These are phyloP conservation scores for Leccinum truebloodii DNA, from an alignment of 768 basidiomycete species.

Conservation along the genomic window DNA sequence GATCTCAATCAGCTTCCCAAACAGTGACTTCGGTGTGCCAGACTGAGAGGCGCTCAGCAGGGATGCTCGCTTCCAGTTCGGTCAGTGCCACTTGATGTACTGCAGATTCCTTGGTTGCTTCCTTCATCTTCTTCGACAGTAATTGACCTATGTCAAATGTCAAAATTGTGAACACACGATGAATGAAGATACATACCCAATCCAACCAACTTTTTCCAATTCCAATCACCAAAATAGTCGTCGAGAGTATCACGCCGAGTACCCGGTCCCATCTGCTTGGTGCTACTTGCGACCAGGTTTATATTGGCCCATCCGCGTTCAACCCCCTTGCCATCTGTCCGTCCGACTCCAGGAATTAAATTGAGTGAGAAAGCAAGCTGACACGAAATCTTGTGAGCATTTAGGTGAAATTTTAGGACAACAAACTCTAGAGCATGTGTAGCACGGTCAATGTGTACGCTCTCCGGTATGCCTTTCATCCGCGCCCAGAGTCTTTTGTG, in stretches of 20 bases:
- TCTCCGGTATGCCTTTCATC: background rate
- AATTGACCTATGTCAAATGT: background rate
- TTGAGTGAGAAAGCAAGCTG: conserved; percentile 34
- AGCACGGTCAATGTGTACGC: background rate
- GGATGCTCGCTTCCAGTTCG: background rate
- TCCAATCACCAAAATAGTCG: conserved; percentile 33
- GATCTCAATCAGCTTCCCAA: background rate
- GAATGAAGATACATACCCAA: background rate
- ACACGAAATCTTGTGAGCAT: conserved; percentile 33
- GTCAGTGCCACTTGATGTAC: background rate
- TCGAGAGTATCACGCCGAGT: conserved; percentile 37
- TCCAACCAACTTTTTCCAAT: background rate
- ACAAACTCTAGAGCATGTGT: background rate
- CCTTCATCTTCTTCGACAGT: background rate
- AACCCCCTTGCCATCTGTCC: conserved; percentile 32
- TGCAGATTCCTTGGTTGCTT: background rate
- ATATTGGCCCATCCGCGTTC: conserved; percentile 38
- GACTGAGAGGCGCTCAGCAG: background rate
- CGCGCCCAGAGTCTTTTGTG: background rate
- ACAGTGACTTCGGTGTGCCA: background rate
- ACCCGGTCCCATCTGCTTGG: conserved; percentile 37
- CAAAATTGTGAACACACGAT: background rate
- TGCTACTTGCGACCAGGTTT: background rate
- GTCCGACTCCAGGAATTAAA: conserved; percentile 6
- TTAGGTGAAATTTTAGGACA: conserved; percentile 42